Conservation (phyloP, 2,329 filamentous ascomycete species). For the Raffaelea ambrosiae region DNA sequence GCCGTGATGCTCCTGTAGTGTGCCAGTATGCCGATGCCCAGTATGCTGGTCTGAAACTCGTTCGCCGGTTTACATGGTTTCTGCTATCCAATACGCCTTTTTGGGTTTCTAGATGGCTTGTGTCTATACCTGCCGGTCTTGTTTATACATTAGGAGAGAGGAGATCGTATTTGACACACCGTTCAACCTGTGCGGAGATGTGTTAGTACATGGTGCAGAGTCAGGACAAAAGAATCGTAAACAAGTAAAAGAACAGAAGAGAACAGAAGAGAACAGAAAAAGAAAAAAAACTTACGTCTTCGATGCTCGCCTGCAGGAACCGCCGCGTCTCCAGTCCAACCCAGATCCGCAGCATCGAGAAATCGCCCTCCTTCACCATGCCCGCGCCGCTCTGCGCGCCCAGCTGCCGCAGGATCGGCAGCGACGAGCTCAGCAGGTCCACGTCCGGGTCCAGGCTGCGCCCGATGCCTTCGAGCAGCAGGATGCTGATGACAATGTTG, state of each 20-base stretch:
- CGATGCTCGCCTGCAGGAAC: constrained; percentile 82
- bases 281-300: constrained; percentile 54
- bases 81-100: too few species aligned
- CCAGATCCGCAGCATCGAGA: constrained; percentile 86
- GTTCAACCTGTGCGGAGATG: constrained; percentile 53
- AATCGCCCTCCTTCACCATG: constrained; percentile 64
- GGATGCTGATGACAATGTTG: constrained; percentile 92
- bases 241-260: constrained; percentile 16
- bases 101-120: too few species aligned
- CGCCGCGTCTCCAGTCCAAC: constrained; percentile 79
- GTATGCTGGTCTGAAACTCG: too few species aligned
- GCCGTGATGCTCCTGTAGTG: too few species aligned
- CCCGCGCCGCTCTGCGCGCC: constrained; percentile 67
- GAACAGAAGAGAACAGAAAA: neutral
- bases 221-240: neutral
- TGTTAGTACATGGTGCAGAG: neutral
- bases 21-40: too few species aligned
- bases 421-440: constrained; percentile 75
- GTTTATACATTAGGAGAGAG: constrained; percentile 74
- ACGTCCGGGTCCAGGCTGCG: constrained; percentile 76
- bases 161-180: constrained; percentile 84
- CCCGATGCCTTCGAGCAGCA: constrained; percentile 90
- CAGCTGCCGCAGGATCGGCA: constrained; percentile 84
- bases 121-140: too few species aligned
- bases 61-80: too few species aligned